Conservation (phyloP, 106 monocot genomes). For the Posidonia australis region DNA sequence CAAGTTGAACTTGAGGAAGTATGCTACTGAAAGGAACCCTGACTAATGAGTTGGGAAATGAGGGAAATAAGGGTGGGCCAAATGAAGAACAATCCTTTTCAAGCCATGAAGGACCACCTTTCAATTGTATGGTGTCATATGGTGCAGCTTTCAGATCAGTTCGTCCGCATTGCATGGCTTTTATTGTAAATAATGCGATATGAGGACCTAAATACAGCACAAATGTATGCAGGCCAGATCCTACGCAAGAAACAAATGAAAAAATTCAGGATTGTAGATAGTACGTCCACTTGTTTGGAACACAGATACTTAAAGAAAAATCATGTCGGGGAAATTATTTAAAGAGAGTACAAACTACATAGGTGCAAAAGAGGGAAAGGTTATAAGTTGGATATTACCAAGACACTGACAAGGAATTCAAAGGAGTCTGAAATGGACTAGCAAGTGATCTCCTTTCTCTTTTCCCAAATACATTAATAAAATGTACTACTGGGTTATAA, state of each 20-base stretch:
- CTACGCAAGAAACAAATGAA: conserved; percentile 23
- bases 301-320: no score
- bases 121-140: conserved; percentile 86
- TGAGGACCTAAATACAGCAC: conserved; percentile 91
- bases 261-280: neutral
- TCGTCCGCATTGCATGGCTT: conserved; percentile 73
- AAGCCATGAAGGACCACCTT: conserved; percentile 81
- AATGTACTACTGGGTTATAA: no score
- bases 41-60: conserved; percentile 35
- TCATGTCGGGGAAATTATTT: no score
- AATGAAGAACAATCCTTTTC: conserved; percentile 78
- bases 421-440: no score
- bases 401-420: no score
- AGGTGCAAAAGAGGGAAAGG: no score
- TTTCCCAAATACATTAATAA: no score
- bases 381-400: no score
- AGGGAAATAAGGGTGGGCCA: conserved; percentile 58
- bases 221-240: conserved; percentile 98
- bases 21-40: conserved; percentile 64
- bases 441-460: no score
- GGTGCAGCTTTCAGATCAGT: conserved; percentile 80
- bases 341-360: no score
- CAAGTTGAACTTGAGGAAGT: conserved; percentile 74
- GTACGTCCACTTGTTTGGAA: neutral
- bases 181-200: conserved; percentile 87